A percentile compares a stretch with the other conserved stretches of the same genome.
Evolutionary conservation across 768 basidiomycete species (phyloP).

Genomic region (Tubosaeta sp.): DNA sequence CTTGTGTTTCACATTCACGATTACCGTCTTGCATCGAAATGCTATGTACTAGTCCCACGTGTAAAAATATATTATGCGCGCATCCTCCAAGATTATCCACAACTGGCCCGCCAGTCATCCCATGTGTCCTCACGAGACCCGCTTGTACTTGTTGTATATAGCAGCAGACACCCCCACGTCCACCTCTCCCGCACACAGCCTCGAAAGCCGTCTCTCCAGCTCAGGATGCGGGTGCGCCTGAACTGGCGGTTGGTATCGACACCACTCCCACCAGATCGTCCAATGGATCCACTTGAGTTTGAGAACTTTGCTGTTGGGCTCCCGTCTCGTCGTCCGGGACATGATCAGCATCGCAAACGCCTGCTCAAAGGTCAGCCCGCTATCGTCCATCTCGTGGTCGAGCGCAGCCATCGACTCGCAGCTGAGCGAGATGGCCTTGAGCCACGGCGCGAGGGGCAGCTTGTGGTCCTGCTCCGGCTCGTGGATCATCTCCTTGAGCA

Average conservation of each 20-base stretch:
- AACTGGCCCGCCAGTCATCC: conserved; percentile 10
- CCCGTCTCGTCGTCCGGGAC: conserved; percentile 25
- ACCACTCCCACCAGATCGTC: conserved; percentile 31
- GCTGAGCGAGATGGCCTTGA: conserved; percentile 29
- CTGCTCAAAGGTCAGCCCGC: conserved; percentile 26
- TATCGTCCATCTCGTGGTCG: conserved; percentile 17
- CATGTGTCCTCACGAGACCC: conserved; percentile 17
- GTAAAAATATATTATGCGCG: conserved; percentile 15
- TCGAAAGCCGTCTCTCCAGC: conserved; percentile 21
- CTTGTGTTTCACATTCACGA: conserved; percentile 8
- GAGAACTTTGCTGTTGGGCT: conserved; percentile 23
- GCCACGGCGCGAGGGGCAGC: conserved; percentile 25
- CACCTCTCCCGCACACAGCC: conserved; percentile 21
- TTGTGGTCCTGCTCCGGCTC: conserved; percentile 13
- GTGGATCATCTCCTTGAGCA: conserved; percentile 24
- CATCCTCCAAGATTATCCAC: neutral
- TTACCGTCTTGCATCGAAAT: conserved; percentile 9
- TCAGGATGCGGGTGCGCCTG: conserved; percentile 19
- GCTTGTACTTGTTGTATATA: conserved; percentile 31
- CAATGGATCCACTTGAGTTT: conserved; percentile 29
- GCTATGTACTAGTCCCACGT: conserved; percentile 16
- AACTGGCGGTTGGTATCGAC: conserved; percentile 15
- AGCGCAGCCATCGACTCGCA: conserved; percentile 26
- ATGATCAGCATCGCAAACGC: conserved; percentile 20
- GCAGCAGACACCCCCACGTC: conserved; percentile 30